A percentile compares a stretch with the other conserved stretches of the same genome.
These are phyloP conservation scores for Lactarius vividus DNA, from an alignment of 768 basidiomycete genomes.

Conservation along the genomic window DNA sequence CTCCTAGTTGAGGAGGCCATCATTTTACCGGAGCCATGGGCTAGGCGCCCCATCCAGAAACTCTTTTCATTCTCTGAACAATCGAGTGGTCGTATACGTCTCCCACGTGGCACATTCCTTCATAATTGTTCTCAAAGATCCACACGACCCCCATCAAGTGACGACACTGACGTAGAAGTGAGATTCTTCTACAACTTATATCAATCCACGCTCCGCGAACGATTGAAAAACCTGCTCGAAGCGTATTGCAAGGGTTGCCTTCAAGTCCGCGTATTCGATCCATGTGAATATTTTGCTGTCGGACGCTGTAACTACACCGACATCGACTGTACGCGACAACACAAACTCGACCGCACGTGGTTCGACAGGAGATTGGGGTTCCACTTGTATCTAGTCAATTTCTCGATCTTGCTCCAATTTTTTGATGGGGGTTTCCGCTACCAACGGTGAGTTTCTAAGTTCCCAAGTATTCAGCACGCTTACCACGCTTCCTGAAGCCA, in stretches of 20 bases:
- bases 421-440: neutral
- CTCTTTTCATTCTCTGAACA: constrained; percentile 17
- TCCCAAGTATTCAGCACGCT: neutral
- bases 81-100: constrained; percentile 12
- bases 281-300: constrained; percentile 6
- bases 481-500: constrained; percentile 2
- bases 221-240: constrained; percentile 14
- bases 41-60: neutral
- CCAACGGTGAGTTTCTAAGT: constrained; percentile 4
- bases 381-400: constrained; percentile 18
- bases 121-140: neutral
- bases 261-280: constrained; percentile 16
- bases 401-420: constrained; percentile 8
- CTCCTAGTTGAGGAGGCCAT: constrained; percentile 2
- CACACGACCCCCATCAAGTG: neutral
- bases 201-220: neutral
- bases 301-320: constrained; percentile 13
- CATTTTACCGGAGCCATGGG: constrained; percentile 5
- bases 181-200: constrained; percentile 6
- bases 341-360: constrained; percentile 16
- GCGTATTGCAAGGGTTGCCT: constrained; percentile 10
- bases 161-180: constrained; percentile 8
- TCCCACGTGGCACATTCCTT: constrained; percentile 15
- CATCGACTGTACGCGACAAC: constrained; percentile 8
- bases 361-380: constrained; percentile 23